phyloP scores from a whole-genome alignment of 2,329 filamentous ascomycete species.

The Parascedosporium putredinis region DNA sequence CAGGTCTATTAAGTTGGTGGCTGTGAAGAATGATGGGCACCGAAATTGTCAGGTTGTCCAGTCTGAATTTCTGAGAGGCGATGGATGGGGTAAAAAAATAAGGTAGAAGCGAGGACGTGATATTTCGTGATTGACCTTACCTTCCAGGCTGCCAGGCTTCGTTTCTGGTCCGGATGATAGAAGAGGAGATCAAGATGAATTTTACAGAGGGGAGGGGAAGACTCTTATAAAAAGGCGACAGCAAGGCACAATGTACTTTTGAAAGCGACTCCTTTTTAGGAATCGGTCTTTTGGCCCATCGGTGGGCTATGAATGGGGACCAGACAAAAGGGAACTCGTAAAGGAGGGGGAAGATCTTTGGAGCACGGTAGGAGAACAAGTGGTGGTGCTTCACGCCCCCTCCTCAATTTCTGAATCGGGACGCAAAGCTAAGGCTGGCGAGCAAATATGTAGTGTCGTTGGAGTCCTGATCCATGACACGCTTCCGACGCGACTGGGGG shows the following conservation, averaged over 20 bases:
- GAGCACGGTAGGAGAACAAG: background rate
- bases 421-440: constrained; percentile 1
- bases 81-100: too few species aligned
- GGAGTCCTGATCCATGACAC: constrained; percentile 3
- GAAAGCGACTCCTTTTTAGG: background rate
- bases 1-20: background rate
- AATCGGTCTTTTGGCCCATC: background rate
- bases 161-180: constrained; percentile 5
- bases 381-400: constrained; percentile 1
- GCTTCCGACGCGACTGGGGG: background rate
- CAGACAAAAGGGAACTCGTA: background rate
- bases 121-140: constrained; percentile 5
- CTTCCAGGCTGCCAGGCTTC: constrained; percentile 9
- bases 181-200: background rate
- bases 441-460: background rate
- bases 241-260: background rate
- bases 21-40: background rate
- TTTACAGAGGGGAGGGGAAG: background rate
- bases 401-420: background rate
- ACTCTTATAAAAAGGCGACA: constrained; percentile 2
- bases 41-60: background rate
- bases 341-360: too few species aligned
- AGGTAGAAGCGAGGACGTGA: background rate
- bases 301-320: background rate
- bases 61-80: too few species aligned